Percentiles rank a stretch among this genome's conserved stretches.
Conservation (phyloP, 2,329 filamentous ascomycete species). For the Diaporthe velutina region DNA sequence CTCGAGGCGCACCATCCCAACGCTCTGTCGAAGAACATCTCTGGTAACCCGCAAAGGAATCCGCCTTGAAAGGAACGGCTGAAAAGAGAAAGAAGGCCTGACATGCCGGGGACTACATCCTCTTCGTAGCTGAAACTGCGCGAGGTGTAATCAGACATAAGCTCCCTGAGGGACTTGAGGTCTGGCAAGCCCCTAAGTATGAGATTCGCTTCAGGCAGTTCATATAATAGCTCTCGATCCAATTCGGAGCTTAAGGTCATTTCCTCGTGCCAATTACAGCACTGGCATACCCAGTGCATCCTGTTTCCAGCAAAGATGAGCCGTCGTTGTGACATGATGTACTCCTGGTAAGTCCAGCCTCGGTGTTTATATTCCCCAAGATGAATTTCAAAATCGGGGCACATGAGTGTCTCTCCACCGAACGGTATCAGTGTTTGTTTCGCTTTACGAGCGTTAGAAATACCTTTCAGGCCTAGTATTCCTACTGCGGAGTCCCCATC, state of each 20-base stretch:
- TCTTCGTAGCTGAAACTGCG: conserved; percentile 36
- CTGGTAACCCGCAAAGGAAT: conserved; percentile 41
- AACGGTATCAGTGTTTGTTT: neutral
- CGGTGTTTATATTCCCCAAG: neutral
- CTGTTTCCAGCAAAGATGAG: neutral
- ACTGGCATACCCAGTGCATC: conserved; percentile 2
- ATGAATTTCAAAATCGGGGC: neutral
- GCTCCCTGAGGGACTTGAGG: neutral
- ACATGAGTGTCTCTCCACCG: neutral
- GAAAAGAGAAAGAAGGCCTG: conserved; percentile 28
- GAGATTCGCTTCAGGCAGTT: no score
- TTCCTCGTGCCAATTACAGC: conserved; percentile 7
- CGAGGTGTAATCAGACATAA: neutral
- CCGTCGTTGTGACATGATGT: neutral
- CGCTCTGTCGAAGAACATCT: conserved; percentile 40
- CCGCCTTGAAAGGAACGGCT: conserved; percentile 39
- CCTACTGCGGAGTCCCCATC: conserved; percentile 1
- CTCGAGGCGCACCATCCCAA: conserved; percentile 33
- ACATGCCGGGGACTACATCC: conserved; percentile 38
- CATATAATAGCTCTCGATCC: neutral
- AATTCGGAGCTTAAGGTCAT: neutral
- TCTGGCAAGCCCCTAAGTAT: conserved; percentile 12
- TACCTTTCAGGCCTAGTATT: neutral
- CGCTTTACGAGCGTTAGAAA: neutral
- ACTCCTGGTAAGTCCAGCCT: conserved; percentile 28